Conservation (phyloP, 768 basidiomycete genomes). For the Tylopilus plumbeoviolaceoides region DNA sequence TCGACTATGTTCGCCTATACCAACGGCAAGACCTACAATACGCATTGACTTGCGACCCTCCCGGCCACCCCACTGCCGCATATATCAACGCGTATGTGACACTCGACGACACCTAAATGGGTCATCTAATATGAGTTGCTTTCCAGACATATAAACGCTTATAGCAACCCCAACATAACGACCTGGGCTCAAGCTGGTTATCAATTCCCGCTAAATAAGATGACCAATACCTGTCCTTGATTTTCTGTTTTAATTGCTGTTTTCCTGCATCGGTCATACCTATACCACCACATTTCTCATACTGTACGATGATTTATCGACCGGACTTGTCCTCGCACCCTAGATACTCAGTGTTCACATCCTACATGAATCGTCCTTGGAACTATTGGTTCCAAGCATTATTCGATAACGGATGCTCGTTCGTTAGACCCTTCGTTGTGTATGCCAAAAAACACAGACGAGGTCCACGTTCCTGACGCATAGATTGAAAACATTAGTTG, state of each 20-base stretch:
- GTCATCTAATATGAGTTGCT: conserved; percentile 7
- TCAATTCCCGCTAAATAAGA: conserved; percentile 65
- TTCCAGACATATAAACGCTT: conserved; percentile 45
- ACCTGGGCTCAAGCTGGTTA: conserved; percentile 80
- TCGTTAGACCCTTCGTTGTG: neutral
- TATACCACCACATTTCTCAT: conserved; percentile 19
- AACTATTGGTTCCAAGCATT: neutral
- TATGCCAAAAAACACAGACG: neutral
- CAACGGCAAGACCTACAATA: conserved; percentile 70
- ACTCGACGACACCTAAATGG: neutral
- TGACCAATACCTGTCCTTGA: conserved; percentile 23
- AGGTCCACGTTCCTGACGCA: neutral
- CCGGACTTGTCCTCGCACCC: conserved; percentile 9
- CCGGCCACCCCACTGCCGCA: conserved; percentile 67
- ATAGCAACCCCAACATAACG: conserved; percentile 79
- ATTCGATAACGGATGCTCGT: neutral
- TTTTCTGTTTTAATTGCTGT: conserved; percentile 4
- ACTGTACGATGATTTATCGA: conserved; percentile 26
- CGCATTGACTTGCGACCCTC: conserved; percentile 77
- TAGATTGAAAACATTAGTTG: neutral
- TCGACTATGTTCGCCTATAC: conserved; percentile 90
- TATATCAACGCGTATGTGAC: conserved; percentile 65
- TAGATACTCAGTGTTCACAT: conserved; percentile 7
- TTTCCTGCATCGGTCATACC: conserved; percentile 8
- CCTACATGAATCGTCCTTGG: conserved; percentile 8